phyloP scores from a whole-genome alignment of 1,284 basidiomycete species.

The Rhodotorula sp. region DNA sequence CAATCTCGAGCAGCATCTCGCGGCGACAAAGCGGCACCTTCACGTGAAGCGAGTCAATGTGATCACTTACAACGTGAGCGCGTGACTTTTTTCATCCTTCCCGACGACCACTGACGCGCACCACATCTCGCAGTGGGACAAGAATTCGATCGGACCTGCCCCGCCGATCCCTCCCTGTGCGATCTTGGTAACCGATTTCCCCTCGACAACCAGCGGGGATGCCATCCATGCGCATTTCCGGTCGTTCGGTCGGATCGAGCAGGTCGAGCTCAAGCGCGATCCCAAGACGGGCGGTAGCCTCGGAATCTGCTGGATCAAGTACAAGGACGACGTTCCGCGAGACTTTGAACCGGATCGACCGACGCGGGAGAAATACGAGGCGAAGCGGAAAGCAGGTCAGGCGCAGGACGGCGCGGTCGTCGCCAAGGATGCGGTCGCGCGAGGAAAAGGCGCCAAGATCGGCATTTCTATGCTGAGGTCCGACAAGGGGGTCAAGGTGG shows the following conservation, averaged over 20 bases:
- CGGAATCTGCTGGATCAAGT: constrained; percentile 78
- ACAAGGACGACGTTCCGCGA: constrained; percentile 50
- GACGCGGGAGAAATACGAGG: constrained; percentile 26
- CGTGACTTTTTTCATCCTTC: not conserved
- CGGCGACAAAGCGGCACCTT: not conserved
- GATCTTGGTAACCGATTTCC: constrained; percentile 71
- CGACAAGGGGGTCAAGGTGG: constrained; percentile 48
- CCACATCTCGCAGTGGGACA: constrained; percentile 62
- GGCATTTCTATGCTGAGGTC: constrained; percentile 47
- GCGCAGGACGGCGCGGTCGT: constrained; percentile 48
- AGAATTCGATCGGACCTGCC: constrained; percentile 68
- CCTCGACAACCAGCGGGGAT: constrained; percentile 66
- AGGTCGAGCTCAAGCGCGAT: constrained; percentile 78
- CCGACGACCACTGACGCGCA: not conserved
- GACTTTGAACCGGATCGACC: constrained; percentile 20
- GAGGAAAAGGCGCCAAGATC: constrained; percentile 51
- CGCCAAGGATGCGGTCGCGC: constrained; percentile 48
- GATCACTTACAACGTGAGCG: constrained; percentile 21
- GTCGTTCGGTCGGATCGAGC: constrained; percentile 64
- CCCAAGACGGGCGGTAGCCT: constrained; percentile 73
- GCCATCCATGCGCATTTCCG: constrained; percentile 68
- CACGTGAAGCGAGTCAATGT: not conserved
- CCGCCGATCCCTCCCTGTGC: constrained; percentile 63
- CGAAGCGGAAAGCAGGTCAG: constrained; percentile 33
- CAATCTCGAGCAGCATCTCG: not conserved